These are phyloP conservation scores for Ogataea pini DNA, from an alignment of 805 yeast genomes.

Conservation along the genomic window DNA sequence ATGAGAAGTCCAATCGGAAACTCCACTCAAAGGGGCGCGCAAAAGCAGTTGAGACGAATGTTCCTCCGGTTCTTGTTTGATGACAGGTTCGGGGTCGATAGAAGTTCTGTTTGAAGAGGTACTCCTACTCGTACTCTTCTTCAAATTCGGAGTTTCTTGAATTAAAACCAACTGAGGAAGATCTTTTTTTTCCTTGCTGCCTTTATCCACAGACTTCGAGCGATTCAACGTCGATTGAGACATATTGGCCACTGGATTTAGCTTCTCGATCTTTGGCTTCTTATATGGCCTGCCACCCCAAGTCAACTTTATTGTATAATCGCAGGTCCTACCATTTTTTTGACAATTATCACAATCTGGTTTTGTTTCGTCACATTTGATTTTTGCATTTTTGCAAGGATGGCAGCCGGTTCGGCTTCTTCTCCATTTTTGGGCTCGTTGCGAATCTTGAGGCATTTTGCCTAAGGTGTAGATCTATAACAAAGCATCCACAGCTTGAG, in stretches of 20 bases:
- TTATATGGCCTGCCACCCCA: slow-evolving; percentile 79
- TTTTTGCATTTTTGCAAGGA: slow-evolving; percentile 58
- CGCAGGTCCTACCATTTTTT: slow-evolving; percentile 51
- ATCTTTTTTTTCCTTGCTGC: not conserved
- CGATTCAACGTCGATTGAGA: slow-evolving; percentile 12
- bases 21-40: not conserved
- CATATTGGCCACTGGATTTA: slow-evolving; percentile 30
- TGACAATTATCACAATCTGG: slow-evolving; percentile 62
- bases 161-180: not conserved
- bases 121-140: not conserved
- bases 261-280: slow-evolving; percentile 38
- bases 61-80: slow-evolving; percentile 1
- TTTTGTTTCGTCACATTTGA: slow-evolving; percentile 69
- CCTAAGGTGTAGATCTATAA: not conserved
- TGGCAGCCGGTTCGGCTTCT: slow-evolving; percentile 63
- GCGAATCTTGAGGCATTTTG: not conserved
- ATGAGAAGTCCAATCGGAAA: not conserved
- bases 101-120: not conserved
- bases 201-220: not conserved
- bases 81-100: not conserved
- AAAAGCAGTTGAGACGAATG: not conserved
- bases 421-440: slow-evolving; percentile 27
- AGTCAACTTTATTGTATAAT: slow-evolving; percentile 59
- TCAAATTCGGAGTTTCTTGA: not conserved
- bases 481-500: not conserved